Evolutionary conservation across 352 stramenopile species (phyloP).

Genomic region (Globisporangium heterothallicum): DNA sequence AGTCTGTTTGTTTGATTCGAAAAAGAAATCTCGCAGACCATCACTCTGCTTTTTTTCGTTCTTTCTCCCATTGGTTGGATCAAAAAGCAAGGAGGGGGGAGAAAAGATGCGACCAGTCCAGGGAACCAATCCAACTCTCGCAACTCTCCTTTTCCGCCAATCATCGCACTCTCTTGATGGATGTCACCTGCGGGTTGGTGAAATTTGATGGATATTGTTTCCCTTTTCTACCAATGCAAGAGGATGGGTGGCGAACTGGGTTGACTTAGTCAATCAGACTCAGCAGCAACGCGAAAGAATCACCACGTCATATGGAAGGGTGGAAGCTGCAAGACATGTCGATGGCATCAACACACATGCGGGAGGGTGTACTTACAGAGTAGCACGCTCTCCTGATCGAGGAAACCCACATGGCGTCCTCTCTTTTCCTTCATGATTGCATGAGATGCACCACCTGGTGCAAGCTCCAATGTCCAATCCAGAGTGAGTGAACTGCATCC

Average conservation of each 20-base stretch:
- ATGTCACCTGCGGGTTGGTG: neutral
- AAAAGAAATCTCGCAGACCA: neutral
- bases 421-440: no score
- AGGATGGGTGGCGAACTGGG: neutral
- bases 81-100: neutral
- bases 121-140: no score
- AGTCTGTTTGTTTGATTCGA: no score
- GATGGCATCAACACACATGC: no score
- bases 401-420: no score
- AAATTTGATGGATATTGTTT: neutral
- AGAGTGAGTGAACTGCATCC: no score
- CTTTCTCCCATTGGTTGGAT: constrained; percentile 19
- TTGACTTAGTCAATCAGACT: neutral
- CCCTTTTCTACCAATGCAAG: neutral
- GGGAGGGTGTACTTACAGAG: no score
- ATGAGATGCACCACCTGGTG: no score
- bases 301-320: neutral
- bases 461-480: no score
- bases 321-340: no score
- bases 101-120: neutral
- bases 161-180: neutral
- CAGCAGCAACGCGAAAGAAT: neutral
- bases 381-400: no score
- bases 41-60: constrained; percentile 13
- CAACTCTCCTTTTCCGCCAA: neutral